Base-by-base conservation (phyloP, 176 grass and related monocot species). In the Lolium multiflorum region DNA sequence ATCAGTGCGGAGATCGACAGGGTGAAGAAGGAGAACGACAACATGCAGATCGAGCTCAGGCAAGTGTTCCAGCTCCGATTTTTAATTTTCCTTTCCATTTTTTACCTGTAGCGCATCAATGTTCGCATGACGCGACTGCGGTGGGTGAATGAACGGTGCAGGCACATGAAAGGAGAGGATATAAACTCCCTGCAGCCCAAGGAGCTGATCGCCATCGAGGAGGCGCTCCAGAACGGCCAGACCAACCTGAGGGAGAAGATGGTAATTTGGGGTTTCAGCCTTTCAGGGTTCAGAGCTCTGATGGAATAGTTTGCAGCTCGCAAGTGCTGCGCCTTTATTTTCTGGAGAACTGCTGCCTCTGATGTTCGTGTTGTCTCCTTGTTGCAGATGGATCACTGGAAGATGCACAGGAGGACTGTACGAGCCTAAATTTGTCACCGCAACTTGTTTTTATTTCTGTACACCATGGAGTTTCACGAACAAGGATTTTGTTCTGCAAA, bases 1-100 rank as follows among this genome's bases (percentile, higher is more conserved):
- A 76, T 99, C 69, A 94, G 92, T 68, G 84, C 87, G 5, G 97
- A 99, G 85, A 96, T 99, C 54, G 94, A 96, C 44, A 87, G 94
- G 50, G 68, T 99, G 56, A 99, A 92, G 87, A 94, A 99, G 86
- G 97, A 99, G 90, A 99, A 94, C 52, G 97, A 99, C 67, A 96
- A 89, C 87, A 99, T 96, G 97, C 97, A 99, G 92, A 94, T 96
- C 49, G 90, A 96, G 91, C 89, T 96, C 81, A 99, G 97, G 97
- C 56, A 52, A 88, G 94, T 80, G 18, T 72, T 79, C 73, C 64
- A 21, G 26, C 59, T 82, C 77, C 38, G 6, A 4, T 50, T 50
- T 69, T 18, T 35, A 28, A 1, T 20, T 6, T 74, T 1, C 31
- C 31, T 88, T 60, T 61, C 61, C 28, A 26, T 25, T 81, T 25